Base-by-base conservation (phyloP, 768 basidiomycete species). In the Sutorius australiensis region DNA sequence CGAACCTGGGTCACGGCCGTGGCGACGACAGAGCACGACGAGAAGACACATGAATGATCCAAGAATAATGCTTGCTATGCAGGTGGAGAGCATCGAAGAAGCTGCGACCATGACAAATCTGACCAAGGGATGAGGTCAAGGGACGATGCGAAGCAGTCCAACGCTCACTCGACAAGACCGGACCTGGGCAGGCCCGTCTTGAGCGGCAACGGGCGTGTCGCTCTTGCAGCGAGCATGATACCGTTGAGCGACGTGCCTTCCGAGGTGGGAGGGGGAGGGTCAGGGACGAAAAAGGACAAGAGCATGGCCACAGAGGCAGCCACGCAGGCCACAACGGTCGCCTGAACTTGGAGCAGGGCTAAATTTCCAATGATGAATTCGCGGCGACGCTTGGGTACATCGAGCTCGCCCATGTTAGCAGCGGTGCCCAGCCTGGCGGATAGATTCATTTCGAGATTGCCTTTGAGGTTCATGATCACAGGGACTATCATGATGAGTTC, bases 401-500 rank as follows among this genome's bases (percentile, higher is more conserved):
- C 93, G 5, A 99, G 83, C 55, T 93, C 84, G 40, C 95, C 95
- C 46, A 95, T 86, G 60, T 98, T 97, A 6, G 95, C 89, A 1
- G 94, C 88, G 0, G 97, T 99, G 1, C 90, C 88, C n/a, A 99
- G 78, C 13, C 95, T 82, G 1, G 97, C 93, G 4, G 94, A 95
- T 7, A 99, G 84, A 59, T 97, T 98, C 95, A 98, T 98, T 71
- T 98, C 97, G 34, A 98, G 80, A 64, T 99, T 92, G n/a, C 95
- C 97, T 63, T 97, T 98, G 51, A 99, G 81, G 61, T 98, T 98
- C 58, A 92, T 80, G 17, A 98, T 76, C 55, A 95, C 93, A 11
- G 95, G 95, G 4, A 98, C 86, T 48, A 98, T 91, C 78, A 98
- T 92, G 61, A 98, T 93, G 50, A 98, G 84, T 67, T 98, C 94